Evolutionary conservation across 331 rosid genomes (phyloP).

Genomic region (Malus hybrid): DNA sequence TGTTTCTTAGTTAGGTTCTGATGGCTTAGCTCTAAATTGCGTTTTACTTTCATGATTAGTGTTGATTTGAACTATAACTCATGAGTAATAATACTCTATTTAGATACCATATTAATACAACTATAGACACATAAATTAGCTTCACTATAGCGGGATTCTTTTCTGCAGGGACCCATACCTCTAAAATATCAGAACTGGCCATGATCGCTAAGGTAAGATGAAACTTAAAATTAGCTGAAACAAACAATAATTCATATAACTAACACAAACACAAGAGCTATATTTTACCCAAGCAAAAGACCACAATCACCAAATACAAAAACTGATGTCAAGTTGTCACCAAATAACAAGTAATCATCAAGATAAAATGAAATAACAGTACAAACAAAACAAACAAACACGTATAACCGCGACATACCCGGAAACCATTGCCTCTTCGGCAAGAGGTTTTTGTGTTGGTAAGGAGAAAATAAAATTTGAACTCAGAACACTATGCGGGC

Average conservation of each 20-base stretch:
- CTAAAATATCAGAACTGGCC: neutral
- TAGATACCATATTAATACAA: neutral
- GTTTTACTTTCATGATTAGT: neutral
- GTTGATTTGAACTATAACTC: neutral
- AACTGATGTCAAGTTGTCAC: neutral
- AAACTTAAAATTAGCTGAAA: neutral
- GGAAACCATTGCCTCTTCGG: constrained; percentile 16
- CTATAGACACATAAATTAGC: neutral
- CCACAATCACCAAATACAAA: neutral
- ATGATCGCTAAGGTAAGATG: too few relatives aligned
- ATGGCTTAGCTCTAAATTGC: neutral
- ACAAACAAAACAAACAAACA: neutral
- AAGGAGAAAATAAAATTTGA: constrained; percentile 61
- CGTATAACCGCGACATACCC: constrained; percentile 25
- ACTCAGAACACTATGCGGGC: constrained; percentile 40
- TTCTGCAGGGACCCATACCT: neutral
- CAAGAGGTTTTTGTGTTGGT: constrained; percentile 47
- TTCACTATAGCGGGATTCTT: accelerated
- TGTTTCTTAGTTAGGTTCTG: neutral
- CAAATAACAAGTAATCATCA: neutral
- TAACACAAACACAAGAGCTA: neutral
- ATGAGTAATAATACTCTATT: too few relatives aligned
- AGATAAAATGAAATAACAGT: neutral
- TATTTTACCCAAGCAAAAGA: neutral
- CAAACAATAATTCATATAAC: neutral